A percentile compares a stretch with the other conserved stretches of the same genome.
These are phyloP conservation scores for Mortierella hygrophila DNA, from an alignment of 192 early-diverging fungal species.

Conservation along the genomic window DNA sequence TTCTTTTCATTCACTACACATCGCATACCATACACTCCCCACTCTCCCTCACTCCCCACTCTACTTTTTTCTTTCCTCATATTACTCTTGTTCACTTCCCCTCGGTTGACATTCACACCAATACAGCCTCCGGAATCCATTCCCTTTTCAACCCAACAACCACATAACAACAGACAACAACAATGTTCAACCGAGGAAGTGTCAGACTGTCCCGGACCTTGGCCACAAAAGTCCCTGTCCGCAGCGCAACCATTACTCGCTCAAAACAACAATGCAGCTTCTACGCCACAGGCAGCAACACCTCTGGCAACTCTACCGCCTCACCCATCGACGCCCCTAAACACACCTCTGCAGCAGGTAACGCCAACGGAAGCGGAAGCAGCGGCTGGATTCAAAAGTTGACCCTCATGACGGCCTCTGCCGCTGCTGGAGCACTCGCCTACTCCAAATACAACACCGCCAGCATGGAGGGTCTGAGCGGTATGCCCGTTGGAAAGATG, in stretches of 20 bases:
- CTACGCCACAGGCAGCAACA: constrained; percentile 6
- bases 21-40: not conserved
- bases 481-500: constrained; percentile 36
- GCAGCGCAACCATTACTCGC: not conserved
- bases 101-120: not conserved
- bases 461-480: constrained; percentile 27
- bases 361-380: not conserved
- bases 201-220: not conserved
- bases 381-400: constrained; percentile 31
- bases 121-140: not conserved
- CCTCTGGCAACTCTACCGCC: not conserved
- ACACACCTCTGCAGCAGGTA: not conserved
- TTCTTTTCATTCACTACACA: not conserved
- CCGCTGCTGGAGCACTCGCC: constrained; percentile 40
- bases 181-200: not conserved
- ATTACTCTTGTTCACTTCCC: not conserved
- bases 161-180: not conserved
- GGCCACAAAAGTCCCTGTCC: not conserved
- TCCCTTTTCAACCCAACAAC: not conserved
- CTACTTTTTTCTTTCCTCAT: not conserved
- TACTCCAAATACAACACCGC: constrained; percentile 37
- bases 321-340: not conserved
- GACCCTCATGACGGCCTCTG: constrained; percentile 41
- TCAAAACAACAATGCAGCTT: constrained; percentile 7
- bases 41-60: not conserved